Percentiles rank a stretch among this genome's conserved stretches.
These are phyloP conservation scores for Ophiostoma australiae DNA, from an alignment of 2,329 filamentous ascomycete genomes.

Conservation along the genomic window DNA sequence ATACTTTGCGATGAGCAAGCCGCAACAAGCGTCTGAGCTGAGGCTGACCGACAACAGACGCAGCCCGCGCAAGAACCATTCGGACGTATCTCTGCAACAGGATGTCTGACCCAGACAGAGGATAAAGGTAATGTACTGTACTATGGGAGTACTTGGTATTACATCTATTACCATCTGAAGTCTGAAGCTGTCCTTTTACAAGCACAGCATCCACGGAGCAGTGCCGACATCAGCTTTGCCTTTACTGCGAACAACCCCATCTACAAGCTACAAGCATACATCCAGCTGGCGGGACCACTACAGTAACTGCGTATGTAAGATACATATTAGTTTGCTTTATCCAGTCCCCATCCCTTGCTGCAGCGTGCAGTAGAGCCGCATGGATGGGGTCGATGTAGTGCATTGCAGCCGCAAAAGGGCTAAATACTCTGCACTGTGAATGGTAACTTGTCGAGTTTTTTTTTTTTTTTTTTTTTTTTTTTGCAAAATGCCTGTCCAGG, in stretches of 20 bases:
- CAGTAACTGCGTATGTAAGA: too few species aligned
- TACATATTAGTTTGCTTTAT: neutral
- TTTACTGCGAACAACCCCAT: neutral
- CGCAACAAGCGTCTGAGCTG: neutral
- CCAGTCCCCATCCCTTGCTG: conserved; percentile 7
- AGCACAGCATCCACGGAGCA: neutral
- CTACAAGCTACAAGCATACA: neutral
- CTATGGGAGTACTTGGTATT: too few species aligned
- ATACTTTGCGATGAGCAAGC: neutral
- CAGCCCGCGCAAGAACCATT: neutral
- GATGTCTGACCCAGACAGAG: neutral
- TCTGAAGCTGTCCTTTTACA: neutral
- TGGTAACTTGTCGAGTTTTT: too few species aligned
- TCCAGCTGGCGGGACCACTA: too few species aligned
- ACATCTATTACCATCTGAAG: too few species aligned
- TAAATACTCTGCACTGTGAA: neutral
- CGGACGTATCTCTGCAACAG: conserved; percentile 4
- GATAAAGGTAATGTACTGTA: too few species aligned
- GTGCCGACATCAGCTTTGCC: neutral
- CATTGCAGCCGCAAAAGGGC: neutral
- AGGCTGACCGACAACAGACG: neutral
- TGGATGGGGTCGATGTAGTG: neutral
- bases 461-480: too few species aligned
- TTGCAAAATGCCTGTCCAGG: too few species aligned
- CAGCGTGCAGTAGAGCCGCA: conserved; percentile 13